Evolutionary conservation across 345 rosid genomes (phyloP).

Genomic region (Populus alba): DNA sequence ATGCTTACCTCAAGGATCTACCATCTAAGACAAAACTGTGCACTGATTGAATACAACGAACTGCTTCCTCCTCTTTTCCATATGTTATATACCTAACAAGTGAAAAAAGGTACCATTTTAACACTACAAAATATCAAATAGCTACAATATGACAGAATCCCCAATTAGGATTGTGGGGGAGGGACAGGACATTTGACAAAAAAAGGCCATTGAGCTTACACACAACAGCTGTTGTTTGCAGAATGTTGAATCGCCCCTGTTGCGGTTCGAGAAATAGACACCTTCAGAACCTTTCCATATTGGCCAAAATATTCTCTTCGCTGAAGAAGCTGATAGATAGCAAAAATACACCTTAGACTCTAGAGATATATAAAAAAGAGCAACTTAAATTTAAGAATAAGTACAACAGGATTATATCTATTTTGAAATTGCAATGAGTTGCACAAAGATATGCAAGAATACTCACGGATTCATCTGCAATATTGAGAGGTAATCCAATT

Average conservation of each 20-base stretch:
- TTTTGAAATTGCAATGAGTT: not conserved
- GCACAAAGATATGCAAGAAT: not conserved
- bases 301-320: constrained; percentile 76
- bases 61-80: constrained; percentile 78
- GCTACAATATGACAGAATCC: not conserved
- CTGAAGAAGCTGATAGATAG: constrained; percentile 62
- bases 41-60: constrained; percentile 85
- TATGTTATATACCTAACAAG: constrained; percentile 72
- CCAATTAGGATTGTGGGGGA: not conserved
- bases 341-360: not conserved
- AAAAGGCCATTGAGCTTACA: constrained; percentile 42
- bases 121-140: not conserved
- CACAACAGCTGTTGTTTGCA: constrained; percentile 87
- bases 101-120: not conserved
- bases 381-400: not conserved
- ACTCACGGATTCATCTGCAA: constrained; percentile 80
- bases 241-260: constrained; percentile 78
- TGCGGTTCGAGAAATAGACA: constrained; percentile 79
- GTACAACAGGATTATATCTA: not conserved
- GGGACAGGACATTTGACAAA: not conserved
- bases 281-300: constrained; percentile 89
- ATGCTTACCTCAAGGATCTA: constrained; percentile 58
- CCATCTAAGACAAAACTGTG: constrained; percentile 87
- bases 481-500: constrained; percentile 81
- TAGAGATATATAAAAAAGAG: not conserved